Evolutionary conservation across 2,329 filamentous ascomycete species (phyloP), one percentile per base, ranked within the genome.

Genomic region (Escovopsis sp.): DNA sequence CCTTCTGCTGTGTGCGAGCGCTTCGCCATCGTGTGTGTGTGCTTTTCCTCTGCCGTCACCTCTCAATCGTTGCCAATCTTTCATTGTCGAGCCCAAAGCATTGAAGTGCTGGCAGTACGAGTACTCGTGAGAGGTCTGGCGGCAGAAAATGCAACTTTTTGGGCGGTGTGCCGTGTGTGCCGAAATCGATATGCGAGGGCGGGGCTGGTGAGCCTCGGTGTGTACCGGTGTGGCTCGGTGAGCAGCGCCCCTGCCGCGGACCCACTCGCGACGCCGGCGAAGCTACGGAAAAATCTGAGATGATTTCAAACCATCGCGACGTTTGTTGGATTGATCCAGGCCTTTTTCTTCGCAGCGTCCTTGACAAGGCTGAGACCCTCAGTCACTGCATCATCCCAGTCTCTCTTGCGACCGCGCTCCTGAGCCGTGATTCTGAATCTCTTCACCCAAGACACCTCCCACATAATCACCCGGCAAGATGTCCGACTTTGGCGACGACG

Each of bases 401-500:
- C 32, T 33, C 36, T 33, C 37, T 42, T 39, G 26, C 23, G 12
- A 32, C 12, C 38, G 15, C 33, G 6, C 33, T 15, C 34, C 26
- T 26, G 18, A 37, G 9, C 23, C 15, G 15, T 30, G 6, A 36
- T 18, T 26, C 18, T n/a, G 9, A 12, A 30, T 36, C 23, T 43
- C 23, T 12, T 7, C 23, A 33, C 7, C 18, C n/a, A 30, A 33
- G 4, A 18, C 6, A 33, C 32, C 23, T 23, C 23, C 4, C 23
- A 15, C 10, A 3, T n/a, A 47, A 49, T 46, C 35, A 38, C 28
- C 40, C 40, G 12, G 36, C 45, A 64, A 45, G 18, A 85, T 86
- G 82, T 86, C 81, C 63, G 81, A 85, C 65, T 80, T 79, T 65
- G 80, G 77, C 53, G 76, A 80, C 55, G 75, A 81, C 52, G 75